Conservation (phyloP, 164 flowering plant genomes). For the Saururus chinensis region DNA sequence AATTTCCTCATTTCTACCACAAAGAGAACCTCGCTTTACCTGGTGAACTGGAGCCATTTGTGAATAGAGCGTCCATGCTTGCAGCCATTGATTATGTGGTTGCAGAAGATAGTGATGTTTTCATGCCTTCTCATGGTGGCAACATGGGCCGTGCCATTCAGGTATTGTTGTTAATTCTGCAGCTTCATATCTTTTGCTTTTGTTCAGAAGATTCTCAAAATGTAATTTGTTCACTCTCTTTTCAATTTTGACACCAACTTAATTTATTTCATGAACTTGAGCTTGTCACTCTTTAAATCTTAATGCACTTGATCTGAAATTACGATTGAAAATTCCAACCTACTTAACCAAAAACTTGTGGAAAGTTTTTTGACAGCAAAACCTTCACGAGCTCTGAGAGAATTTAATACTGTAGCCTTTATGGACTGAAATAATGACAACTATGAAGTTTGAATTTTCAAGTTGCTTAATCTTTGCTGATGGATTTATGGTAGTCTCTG, state of each 20-base stretch:
- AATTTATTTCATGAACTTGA: not conserved
- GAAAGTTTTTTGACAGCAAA: not conserved
- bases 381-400: not conserved
- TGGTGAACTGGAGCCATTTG: slow-evolving; percentile 74
- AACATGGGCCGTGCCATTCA: slow-evolving; percentile 96
- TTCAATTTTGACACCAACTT: no score
- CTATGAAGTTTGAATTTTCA: slow-evolving; percentile 65
- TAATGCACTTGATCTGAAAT: slow-evolving; percentile 49
- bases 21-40: slow-evolving; percentile 89
- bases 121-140: slow-evolving; percentile 99
- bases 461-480: not conserved
- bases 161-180: slow-evolving; percentile 31
- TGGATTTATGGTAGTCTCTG: not conserved
- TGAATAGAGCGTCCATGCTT: slow-evolving; percentile 61
- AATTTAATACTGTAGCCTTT: not conserved
- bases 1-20: slow-evolving; percentile 73
- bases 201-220: no score
- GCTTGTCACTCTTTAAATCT: slow-evolving; percentile 1
- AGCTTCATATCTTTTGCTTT: not conserved
- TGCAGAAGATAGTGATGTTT: slow-evolving; percentile 74
- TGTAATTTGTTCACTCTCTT: no score
- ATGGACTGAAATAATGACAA: slow-evolving; percentile 22
- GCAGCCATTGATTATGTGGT: slow-evolving; percentile 92
- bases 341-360: not conserved
- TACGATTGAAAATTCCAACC: not conserved